Base-by-base conservation (phyloP, 768 basidiomycete genomes). In the Hydnomerulius pinastri region DNA sequence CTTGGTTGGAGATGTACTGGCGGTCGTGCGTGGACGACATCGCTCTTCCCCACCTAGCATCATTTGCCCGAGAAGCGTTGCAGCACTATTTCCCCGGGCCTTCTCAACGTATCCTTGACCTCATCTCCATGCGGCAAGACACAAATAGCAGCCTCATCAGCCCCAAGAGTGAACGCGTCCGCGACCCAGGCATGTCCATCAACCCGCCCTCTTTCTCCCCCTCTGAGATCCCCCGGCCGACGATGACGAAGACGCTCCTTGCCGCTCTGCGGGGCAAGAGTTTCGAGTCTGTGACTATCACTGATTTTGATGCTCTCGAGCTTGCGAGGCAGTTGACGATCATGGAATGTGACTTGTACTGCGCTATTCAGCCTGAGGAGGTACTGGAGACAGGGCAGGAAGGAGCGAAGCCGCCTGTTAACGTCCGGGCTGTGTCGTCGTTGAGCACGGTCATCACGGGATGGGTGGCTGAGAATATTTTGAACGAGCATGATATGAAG, bases 1-100 rank as follows among this genome's bases (percentile, higher is more conserved):
- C 79, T 10, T 99, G 97, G 97, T 76, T 97, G 43, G 95, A 98
- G 67, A 74, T 77, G 54, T 86, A 96, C 69, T 98, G 96, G 95
- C 79, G 86, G 6, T 67, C 82, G n/a, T 77, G 79, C 1, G 75
- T 80, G 9, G 97, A 98, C 65, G 79, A 83, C 51, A 73, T 73
- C 7, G 84, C 86, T 15, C 71, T 90, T 35, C 74, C 75, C 15
- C 62, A 73, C 15, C 68, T 90, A 62, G 74, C 75, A 20, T 73
- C 76, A 4, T 91, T 91, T 63, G 83, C 81, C 27, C 73, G 74
- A 20, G 81, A 84, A 29, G 85, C 81, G 6, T 66, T 90, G 24
- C 75, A 77, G 13, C 67, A 71, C 21, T 77, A 84, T 63, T 91
- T 88, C 57, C 79, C 85, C 4, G 77, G 75, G 1, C 86, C 87